These are phyloP conservation scores for Apiospora phragmitis DNA, from an alignment of 2,329 filamentous ascomycete genomes.

Conservation along the genomic window DNA sequence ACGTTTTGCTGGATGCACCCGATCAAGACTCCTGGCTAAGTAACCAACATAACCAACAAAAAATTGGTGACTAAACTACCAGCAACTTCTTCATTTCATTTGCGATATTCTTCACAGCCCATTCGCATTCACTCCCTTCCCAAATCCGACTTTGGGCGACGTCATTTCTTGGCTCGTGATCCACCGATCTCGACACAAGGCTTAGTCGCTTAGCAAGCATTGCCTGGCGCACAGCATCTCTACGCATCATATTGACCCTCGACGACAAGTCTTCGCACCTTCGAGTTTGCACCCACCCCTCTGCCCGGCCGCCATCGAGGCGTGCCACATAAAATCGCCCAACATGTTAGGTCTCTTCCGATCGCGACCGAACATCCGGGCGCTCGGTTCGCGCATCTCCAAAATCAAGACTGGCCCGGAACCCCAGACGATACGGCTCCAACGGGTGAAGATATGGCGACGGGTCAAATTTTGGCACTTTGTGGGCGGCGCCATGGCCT, in stretches of 20 bases:
- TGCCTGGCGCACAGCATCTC: background rate
- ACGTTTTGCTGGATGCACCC: slow-evolving; percentile 1
- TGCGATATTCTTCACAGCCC: background rate
- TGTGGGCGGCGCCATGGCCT: slow-evolving; percentile 30
- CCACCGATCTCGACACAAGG: background rate
- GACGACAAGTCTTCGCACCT: background rate
- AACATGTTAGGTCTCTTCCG: slow-evolving; percentile 31
- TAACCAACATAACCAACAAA: slow-evolving; percentile 7
- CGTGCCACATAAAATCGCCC: slow-evolving; percentile 22
- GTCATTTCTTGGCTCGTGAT: slow-evolving; percentile 3
- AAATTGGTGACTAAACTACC: background rate
- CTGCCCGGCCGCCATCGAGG: slow-evolving; percentile 25
- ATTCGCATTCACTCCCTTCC: background rate
- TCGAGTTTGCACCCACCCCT: background rate
- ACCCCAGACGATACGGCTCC: slow-evolving; percentile 25
- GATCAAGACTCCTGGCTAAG: background rate
- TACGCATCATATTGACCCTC: background rate
- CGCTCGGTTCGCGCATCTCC: slow-evolving; percentile 14
- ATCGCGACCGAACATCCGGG: slow-evolving; percentile 23
- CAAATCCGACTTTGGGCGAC: background rate
- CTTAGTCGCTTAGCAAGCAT: background rate
- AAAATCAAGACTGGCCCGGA: slow-evolving; percentile 12
- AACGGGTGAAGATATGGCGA: slow-evolving; percentile 28
- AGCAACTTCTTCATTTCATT: background rate
- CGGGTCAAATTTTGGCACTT: slow-evolving; percentile 24